Percentiles rank a stretch among this genome's conserved stretches.
These are phyloP conservation scores for Nemophila menziesii DNA, from an alignment of 257 asterid species.

Conservation along the genomic window DNA sequence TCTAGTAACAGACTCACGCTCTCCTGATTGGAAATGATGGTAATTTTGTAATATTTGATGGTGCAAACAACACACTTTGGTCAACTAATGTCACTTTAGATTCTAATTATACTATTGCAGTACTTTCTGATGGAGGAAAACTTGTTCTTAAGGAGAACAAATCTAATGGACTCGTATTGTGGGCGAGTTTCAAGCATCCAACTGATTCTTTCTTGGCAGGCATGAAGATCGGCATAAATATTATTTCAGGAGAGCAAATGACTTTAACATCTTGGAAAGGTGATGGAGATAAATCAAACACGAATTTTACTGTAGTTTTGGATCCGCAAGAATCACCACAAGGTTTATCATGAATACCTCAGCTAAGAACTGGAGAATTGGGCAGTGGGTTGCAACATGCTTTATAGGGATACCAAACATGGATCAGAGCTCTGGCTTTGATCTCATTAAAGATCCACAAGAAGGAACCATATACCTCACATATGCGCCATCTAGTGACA, in stretches of 20 bases:
- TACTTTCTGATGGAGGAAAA: conserved; percentile 38
- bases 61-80: conserved; percentile 20
- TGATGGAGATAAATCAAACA: conserved; percentile 29
- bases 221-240: conserved; percentile 37
- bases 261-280: conserved; percentile 28
- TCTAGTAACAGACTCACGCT: conserved; percentile 1
- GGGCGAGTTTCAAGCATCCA: conserved; percentile 53
- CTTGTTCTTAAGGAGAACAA: conserved; percentile 30
- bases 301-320: conserved; percentile 4
- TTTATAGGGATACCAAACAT: not conserved
- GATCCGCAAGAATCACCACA: conserved; percentile 1
- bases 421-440: not conserved
- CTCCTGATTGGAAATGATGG: conserved; percentile 8
- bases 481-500: not conserved
- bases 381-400: not conserved
- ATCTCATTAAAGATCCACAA: not conserved
- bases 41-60: conserved; percentile 6
- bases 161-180: conserved; percentile 14
- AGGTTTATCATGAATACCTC: not conserved
- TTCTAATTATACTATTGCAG: conserved; percentile 18
- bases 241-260: conserved; percentile 15
- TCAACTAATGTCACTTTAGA: conserved; percentile 21
- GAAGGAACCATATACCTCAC: not conserved
- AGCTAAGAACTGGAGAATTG: not conserved
- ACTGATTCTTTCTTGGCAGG: conserved; percentile 36